Percentiles rank a stretch among this genome's conserved stretches.
Evolutionary conservation across 2,329 filamentous ascomycete genomes (phyloP).

Genomic region (Neonectria faginata): DNA sequence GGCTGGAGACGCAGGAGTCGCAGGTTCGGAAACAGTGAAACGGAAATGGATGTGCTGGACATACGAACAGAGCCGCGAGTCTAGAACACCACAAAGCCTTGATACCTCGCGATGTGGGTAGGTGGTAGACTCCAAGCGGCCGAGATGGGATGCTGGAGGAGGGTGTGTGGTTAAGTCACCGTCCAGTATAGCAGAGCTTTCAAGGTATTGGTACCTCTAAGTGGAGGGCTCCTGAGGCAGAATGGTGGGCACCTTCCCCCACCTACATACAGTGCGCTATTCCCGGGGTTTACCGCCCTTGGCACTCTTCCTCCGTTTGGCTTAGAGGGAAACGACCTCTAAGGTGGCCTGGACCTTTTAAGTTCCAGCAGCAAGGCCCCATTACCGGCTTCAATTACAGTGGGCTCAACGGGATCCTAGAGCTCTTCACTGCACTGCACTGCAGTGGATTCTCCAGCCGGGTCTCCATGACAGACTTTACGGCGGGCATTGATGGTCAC

Average conservation of each 20-base stretch:
- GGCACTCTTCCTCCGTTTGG: constrained; percentile 13
- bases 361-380: not conserved
- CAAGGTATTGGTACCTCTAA: constrained; percentile 25
- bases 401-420: not conserved
- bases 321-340: constrained; percentile 8
- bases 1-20: constrained; percentile 19
- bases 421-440: not conserved
- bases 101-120: constrained; percentile 27
- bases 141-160: constrained; percentile 1
- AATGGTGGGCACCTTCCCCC: constrained; percentile 25
- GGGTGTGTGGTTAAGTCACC: constrained; percentile 21
- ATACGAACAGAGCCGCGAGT: constrained; percentile 29
- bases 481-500: constrained; percentile 8
- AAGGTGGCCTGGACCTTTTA: constrained; percentile 12
- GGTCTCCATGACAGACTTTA: not conserved
- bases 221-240: not conserved
- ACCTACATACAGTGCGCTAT: constrained; percentile 28
- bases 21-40: constrained; percentile 16
- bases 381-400: constrained; percentile 6
- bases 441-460: not conserved
- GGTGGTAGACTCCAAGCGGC: constrained; percentile 9
- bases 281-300: constrained; percentile 32
- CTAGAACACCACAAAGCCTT: constrained; percentile 33
- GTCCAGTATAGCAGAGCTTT: constrained; percentile 2
- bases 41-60: constrained; percentile 25